A percentile compares a stretch with the other conserved stretches of the same genome.
phyloP scores from a whole-genome alignment of 257 asterid genomes.

The Handroanthus guayacan region DNA sequence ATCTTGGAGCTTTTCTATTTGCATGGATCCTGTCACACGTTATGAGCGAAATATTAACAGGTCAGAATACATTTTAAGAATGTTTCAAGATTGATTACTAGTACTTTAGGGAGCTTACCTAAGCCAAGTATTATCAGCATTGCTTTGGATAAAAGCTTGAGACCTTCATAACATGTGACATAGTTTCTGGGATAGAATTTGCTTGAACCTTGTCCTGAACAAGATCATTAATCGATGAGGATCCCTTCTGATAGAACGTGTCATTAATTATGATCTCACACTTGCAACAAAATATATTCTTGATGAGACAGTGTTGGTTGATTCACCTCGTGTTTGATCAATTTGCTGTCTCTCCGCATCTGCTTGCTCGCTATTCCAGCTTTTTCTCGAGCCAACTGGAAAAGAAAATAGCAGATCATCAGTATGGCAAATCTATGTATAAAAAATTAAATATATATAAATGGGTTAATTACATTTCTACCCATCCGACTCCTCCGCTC shows the following conservation, averaged over 20 bases:
- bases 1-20: slow-evolving; percentile 30
- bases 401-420: not conserved
- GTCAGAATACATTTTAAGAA: not conserved
- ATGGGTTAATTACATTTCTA: too few relatives aligned
- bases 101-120: slow-evolving; percentile 32
- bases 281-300: too few relatives aligned
- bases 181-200: slow-evolving; percentile 35
- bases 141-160: slow-evolving; percentile 37
- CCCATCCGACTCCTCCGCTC: too few relatives aligned
- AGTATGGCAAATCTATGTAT: too few relatives aligned
- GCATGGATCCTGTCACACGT: slow-evolving; percentile 21
- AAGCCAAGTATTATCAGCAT: slow-evolving; percentile 43
- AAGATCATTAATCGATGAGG: too few relatives aligned
- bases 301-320: not conserved
- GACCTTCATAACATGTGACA: slow-evolving; percentile 28
- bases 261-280: too few relatives aligned
- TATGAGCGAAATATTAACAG: not conserved
- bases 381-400: not conserved
- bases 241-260: too few relatives aligned
- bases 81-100: not conserved
- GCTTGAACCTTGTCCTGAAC: slow-evolving; percentile 12
- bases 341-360: not conserved
- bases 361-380: not conserved
- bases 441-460: too few relatives aligned
- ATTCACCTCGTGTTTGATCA: not conserved